phyloP scores from a whole-genome alignment of 352 stramenopile species.

The Thraustochytrium sp. region DNA sequence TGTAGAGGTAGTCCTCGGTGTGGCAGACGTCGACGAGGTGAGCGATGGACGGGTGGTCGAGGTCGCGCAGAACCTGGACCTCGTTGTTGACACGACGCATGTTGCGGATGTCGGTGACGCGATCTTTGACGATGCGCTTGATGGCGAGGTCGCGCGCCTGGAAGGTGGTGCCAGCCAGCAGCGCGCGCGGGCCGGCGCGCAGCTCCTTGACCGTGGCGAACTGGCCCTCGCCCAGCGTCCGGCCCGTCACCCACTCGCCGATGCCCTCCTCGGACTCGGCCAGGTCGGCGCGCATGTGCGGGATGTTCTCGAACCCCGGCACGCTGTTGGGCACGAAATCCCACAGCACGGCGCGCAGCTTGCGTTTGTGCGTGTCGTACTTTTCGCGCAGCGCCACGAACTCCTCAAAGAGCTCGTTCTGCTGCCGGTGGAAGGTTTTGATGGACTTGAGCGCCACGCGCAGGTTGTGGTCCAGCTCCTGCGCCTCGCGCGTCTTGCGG shows the following conservation, averaged over 20 bases:
- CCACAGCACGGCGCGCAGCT: constrained; percentile 64
- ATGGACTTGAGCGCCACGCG: constrained; percentile 53
- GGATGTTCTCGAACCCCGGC: constrained; percentile 60
- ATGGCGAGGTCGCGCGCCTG: constrained; percentile 57
- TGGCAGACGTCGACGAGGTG: constrained; percentile 67
- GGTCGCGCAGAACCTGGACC: constrained; percentile 65
- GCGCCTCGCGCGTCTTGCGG: background rate
- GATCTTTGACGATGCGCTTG: constrained; percentile 76
- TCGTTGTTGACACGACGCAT: constrained; percentile 70
- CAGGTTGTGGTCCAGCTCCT: constrained; percentile 55
- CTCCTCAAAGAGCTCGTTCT: constrained; percentile 68
- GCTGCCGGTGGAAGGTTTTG: constrained; percentile 61
- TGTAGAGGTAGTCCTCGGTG: constrained; percentile 66
- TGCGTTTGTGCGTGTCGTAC: constrained; percentile 45
- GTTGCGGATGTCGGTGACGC: constrained; percentile 64
- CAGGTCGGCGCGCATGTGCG: constrained; percentile 54
- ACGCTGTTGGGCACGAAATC: constrained; percentile 63
- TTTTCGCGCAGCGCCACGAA: constrained; percentile 29
- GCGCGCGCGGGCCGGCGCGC: background rate
- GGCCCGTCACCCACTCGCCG: constrained; percentile 62
- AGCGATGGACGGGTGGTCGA: constrained; percentile 65
- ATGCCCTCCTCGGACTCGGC: constrained; percentile 59
- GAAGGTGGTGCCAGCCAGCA: constrained; percentile 31
- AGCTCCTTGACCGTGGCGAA: constrained; percentile 66
- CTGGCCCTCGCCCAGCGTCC: constrained; percentile 70